phyloP scores from a whole-genome alignment of 495 filamentous ascomycete species.

The Tetracladium setigerum region DNA sequence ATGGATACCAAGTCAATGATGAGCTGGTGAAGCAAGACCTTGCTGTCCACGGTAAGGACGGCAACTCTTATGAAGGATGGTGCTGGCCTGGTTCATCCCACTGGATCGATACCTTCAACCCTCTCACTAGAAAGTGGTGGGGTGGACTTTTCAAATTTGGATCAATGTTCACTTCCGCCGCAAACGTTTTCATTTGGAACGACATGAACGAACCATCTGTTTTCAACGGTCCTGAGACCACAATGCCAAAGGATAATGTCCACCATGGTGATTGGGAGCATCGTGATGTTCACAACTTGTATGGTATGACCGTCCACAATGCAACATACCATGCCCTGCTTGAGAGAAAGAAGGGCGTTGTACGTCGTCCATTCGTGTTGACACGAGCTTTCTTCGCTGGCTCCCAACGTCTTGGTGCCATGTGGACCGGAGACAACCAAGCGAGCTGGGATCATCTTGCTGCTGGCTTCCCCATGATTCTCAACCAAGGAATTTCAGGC shows the following conservation, averaged over 20 bases:
- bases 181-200: slow-evolving; percentile 94
- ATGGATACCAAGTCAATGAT: slow-evolving; percentile 64
- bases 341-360: slow-evolving; percentile 71
- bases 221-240: slow-evolving; percentile 95
- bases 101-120: slow-evolving; percentile 95
- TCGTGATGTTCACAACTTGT: slow-evolving; percentile 89
- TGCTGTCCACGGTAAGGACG: slow-evolving; percentile 83
- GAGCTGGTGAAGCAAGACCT: slow-evolving; percentile 78
- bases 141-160: slow-evolving; percentile 76
- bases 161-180: slow-evolving; percentile 69
- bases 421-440: slow-evolving; percentile 98
- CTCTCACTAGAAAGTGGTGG: slow-evolving; percentile 85
- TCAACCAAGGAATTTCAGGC: slow-evolving; percentile 84
- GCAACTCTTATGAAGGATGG: slow-evolving; percentile 86
- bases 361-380: slow-evolving; percentile 79
- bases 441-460: slow-evolving; percentile 88
- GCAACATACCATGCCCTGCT: slow-evolving; percentile 81
- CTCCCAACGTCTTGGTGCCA: slow-evolving; percentile 80
- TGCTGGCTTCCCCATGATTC: slow-evolving; percentile 81
- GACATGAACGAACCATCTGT: slow-evolving; percentile 99
- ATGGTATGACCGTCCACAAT: slow-evolving; percentile 89
- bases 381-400: slow-evolving; percentile 89
- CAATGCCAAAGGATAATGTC: slow-evolving; percentile 96
- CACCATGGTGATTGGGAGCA: slow-evolving; percentile 93
- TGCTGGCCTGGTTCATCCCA: slow-evolving; percentile 96